A percentile compares a stretch with the other conserved stretches of the same genome.
Conservation (phyloP, 2,329 filamentous ascomycete species). For the Leptographium wingfieldii region DNA sequence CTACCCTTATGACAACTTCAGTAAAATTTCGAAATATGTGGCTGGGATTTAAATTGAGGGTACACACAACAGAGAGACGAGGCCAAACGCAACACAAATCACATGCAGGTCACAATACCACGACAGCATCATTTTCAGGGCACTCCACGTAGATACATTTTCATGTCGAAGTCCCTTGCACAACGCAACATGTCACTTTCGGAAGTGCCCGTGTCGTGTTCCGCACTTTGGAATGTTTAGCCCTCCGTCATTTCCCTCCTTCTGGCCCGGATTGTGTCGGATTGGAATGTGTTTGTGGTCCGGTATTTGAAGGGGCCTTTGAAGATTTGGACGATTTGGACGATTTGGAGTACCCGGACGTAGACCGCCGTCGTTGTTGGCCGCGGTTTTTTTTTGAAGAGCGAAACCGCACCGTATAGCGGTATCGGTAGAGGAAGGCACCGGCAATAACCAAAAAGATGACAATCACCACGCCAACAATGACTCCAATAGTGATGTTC, state of each 20-base stretch:
- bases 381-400: neutral
- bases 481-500: constrained; percentile 11
- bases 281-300: neutral
- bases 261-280: neutral
- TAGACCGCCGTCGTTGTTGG: neutral
- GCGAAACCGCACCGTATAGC: constrained; percentile 2
- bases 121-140: neutral
- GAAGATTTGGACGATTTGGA: neutral
- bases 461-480: constrained; percentile 5
- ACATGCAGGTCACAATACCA: neutral
- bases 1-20: no score
- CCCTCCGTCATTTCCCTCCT: neutral
- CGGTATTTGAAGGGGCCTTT: neutral
- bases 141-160: neutral
- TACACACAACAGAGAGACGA: no score
- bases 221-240: neutral
- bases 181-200: neutral
- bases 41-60: no score
- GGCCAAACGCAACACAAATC: no score
- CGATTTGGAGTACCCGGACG: constrained; percentile 5
- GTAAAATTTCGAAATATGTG: no score
- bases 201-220: neutral
- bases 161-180: neutral
- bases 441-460: constrained; percentile 5
- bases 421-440: constrained; percentile 9